A percentile compares a stretch with the other conserved stretches of the same genome.
phyloP scores from a whole-genome alignment of 345 rosid species.

The Atalantia buxifolia region DNA sequence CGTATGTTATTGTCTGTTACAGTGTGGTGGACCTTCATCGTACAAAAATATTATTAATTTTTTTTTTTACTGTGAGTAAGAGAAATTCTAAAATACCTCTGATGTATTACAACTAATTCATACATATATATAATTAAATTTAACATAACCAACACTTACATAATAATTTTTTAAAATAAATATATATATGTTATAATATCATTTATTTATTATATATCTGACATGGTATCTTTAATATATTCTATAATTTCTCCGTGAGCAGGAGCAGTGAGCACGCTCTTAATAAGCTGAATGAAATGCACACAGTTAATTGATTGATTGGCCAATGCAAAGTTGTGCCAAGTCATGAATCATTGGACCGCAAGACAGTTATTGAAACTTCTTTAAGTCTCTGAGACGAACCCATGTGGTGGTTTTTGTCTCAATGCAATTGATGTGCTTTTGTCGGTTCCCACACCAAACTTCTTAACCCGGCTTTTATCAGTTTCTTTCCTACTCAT shows the following conservation, averaged over 20 bases:
- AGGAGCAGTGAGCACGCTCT: no score
- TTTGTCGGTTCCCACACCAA: neutral
- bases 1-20: no score
- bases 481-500: neutral
- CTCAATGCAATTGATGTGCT: constrained; percentile 2
- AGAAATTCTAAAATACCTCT: no score
- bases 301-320: no score
- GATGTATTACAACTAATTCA: no score
- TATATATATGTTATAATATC: fast-evolving
- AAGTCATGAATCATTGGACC: constrained; percentile 21
- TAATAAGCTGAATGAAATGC: no score
- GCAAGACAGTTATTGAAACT: constrained; percentile 14
- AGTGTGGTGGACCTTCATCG: no score
- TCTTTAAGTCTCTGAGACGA: constrained; percentile 11
- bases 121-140: no score
- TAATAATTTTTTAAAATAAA: no score
- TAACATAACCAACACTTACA: fast-evolving
- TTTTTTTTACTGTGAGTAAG: no score
- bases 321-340: neutral
- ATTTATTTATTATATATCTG: no score
- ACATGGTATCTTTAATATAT: fast-evolving
- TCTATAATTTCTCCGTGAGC: fast-evolving
- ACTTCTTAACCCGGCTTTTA: neutral
- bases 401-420: constrained; percentile 26
- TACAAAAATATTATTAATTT: no score